phyloP scores from a whole-genome alignment of 768 basidiomycete species.

The Podaxis mareebaensis region DNA sequence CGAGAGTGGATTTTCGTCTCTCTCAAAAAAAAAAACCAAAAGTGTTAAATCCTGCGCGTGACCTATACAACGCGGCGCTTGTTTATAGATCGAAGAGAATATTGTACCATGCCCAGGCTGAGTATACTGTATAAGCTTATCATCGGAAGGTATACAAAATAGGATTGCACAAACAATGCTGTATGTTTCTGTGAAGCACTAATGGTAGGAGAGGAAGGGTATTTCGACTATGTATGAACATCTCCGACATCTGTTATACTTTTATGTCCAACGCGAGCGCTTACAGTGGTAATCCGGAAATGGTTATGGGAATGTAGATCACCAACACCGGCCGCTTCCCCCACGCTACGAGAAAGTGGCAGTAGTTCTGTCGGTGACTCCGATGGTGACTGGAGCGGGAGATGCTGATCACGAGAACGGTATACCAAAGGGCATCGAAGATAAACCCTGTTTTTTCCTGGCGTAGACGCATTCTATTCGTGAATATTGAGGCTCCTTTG shows the following conservation, averaged over 20 bases:
- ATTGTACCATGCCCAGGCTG: background rate
- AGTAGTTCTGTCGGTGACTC: background rate
- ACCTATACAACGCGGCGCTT: background rate
- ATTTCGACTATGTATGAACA: no score
- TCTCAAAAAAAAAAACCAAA: no score
- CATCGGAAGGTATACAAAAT: background rate
- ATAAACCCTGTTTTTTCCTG: constrained; percentile 36
- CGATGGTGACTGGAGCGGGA: background rate
- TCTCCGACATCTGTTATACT: no score
- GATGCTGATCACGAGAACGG: background rate
- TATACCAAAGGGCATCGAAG: background rate
- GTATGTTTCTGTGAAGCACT: no score
- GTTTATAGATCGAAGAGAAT: background rate
- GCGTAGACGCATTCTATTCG: constrained; percentile 64
- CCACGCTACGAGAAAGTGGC: background rate
- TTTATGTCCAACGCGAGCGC: no score
- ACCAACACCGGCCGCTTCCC: background rate
- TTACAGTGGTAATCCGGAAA: background rate
- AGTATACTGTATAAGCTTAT: background rate
- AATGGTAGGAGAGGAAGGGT: no score
- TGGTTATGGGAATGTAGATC: background rate
- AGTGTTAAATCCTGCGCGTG: background rate
- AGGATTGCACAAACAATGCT: no score
- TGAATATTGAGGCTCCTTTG: constrained; percentile 48
- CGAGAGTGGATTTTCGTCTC: no score